Evolutionary conservation across 257 asterid species (phyloP).

Genomic region (Fraxinus cuspidata): DNA sequence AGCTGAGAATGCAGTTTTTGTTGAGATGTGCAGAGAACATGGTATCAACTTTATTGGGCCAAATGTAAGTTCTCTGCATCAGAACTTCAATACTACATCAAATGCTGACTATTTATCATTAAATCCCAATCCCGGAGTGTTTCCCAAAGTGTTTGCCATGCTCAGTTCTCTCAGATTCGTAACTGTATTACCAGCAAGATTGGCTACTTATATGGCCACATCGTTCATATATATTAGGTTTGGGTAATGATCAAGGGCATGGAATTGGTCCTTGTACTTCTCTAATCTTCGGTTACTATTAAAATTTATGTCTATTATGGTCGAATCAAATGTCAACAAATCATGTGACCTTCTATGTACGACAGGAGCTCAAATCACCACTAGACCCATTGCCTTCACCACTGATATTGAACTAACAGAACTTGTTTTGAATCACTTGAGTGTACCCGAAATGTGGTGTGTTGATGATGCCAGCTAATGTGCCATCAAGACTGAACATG

Average conservation of each 20-base stretch:
- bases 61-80: constrained; percentile 55
- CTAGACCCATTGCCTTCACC: background rate
- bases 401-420: background rate
- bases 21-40: constrained; percentile 91
- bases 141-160: background rate
- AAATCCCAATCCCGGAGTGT: background rate
- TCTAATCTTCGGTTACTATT: constrained; percentile 1
- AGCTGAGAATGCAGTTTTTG: constrained; percentile 93
- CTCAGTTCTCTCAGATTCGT: background rate
- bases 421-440: background rate
- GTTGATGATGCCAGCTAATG: background rate
- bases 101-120: constrained; percentile 2
- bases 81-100: constrained; percentile 10
- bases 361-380: background rate
- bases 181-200: constrained; percentile 5
- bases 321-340: background rate
- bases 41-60: constrained; percentile 96
- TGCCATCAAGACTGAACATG: background rate
- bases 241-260: constrained; percentile 8
- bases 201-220: constrained; percentile 13
- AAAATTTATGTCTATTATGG: constrained; percentile 1
- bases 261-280: constrained; percentile 12
- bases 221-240: constrained; percentile 2
- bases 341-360: background rate
- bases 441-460: background rate